These are phyloP conservation scores for Handroanthus guayacan DNA, from an alignment of 257 asterid genomes.

Conservation along the genomic window DNA sequence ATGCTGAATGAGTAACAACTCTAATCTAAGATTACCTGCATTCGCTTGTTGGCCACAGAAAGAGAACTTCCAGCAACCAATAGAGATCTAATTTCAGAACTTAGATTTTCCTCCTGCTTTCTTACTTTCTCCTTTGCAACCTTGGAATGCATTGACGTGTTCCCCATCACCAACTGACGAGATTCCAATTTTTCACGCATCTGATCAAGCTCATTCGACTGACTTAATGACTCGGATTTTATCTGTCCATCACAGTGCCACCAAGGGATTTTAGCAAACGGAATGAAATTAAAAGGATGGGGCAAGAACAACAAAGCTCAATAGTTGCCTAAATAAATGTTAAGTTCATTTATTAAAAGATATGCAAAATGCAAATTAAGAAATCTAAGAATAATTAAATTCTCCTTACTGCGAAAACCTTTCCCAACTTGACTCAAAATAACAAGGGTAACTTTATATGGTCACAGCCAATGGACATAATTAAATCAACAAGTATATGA, in stretches of 20 bases:
- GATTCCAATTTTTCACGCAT: slow-evolving; percentile 78
- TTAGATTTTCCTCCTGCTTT: slow-evolving; percentile 90
- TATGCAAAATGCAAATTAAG: slow-evolving; percentile 11
- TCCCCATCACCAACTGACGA: slow-evolving; percentile 93
- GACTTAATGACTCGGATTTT: slow-evolving; percentile 74
- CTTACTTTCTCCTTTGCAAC: slow-evolving; percentile 79
- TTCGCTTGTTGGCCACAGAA: slow-evolving; percentile 74
- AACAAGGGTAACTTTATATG: not conserved
- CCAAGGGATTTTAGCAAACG: slow-evolving; percentile 38
- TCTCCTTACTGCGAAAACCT: slow-evolving; percentile 4
- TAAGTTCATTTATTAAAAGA: not conserved
- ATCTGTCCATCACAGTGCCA: slow-evolving; percentile 55
- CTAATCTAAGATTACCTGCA: slow-evolving; percentile 63
- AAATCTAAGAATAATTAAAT: slow-evolving; percentile 15
- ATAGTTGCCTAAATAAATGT: not conserved
- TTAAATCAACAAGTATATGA: not conserved
- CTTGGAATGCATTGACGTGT: slow-evolving; percentile 88
- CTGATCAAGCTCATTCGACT: slow-evolving; percentile 82
- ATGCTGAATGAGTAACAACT: slow-evolving; percentile 20
- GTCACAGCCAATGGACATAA: slow-evolving; percentile 3
- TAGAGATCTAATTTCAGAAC: slow-evolving; percentile 76
- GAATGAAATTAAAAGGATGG: slow-evolving; percentile 4
- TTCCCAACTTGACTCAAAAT: not conserved
- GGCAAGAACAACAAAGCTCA: slow-evolving; percentile 15
- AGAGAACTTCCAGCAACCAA: slow-evolving; percentile 87